A percentile compares a stretch with the other conserved stretches of the same genome.
Evolutionary conservation across 2,329 filamentous ascomycete genomes (phyloP).

Genomic region (Zasmidium cellare): DNA sequence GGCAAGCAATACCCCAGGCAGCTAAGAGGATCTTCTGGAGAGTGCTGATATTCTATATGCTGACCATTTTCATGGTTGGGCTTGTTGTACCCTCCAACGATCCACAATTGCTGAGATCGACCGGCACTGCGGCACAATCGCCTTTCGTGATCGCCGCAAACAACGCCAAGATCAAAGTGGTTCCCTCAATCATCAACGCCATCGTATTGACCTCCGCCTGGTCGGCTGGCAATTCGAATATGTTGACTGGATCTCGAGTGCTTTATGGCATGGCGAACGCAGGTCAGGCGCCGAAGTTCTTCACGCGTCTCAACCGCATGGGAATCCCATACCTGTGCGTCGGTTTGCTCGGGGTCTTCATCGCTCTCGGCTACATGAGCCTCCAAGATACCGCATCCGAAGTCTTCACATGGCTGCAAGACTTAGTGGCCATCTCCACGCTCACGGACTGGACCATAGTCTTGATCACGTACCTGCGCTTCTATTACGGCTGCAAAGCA

Average conservation of each 20-base stretch:
- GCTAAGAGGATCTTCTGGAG: slow-evolving; percentile 36
- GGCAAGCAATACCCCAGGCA: slow-evolving; percentile 40
- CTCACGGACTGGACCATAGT: slow-evolving; percentile 31
- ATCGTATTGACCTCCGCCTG: slow-evolving; percentile 63
- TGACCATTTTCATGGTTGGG: slow-evolving; percentile 26
- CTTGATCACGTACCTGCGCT: slow-evolving; percentile 27
- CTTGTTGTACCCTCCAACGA: slow-evolving; percentile 32
- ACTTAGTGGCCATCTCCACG: slow-evolving; percentile 26
- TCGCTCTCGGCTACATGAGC: slow-evolving; percentile 22
- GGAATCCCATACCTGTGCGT: slow-evolving; percentile 20
- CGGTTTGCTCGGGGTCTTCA: slow-evolving; percentile 14
- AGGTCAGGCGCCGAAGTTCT: slow-evolving; percentile 53
- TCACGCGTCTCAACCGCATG: slow-evolving; percentile 18
- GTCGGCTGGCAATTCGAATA: slow-evolving; percentile 56
- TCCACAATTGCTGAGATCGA: slow-evolving; percentile 32
- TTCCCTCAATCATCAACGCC: slow-evolving; percentile 67
- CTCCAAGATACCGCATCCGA: slow-evolving; percentile 22
- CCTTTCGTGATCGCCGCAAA: slow-evolving; percentile 67
- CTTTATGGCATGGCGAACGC: slow-evolving; percentile 23
- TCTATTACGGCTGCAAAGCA: slow-evolving; percentile 24
- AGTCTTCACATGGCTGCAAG: slow-evolving; percentile 33
- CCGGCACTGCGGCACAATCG: slow-evolving; percentile 39
- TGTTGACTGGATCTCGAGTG: slow-evolving; percentile 20
- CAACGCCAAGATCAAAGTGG: slow-evolving; percentile 59
- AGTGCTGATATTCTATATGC: slow-evolving; percentile 33